Percentiles rank a stretch among this genome's conserved stretches.
Evolutionary conservation across 371 early-diverging fungal species (phyloP).

Genomic region (Nematocida homosporus): DNA sequence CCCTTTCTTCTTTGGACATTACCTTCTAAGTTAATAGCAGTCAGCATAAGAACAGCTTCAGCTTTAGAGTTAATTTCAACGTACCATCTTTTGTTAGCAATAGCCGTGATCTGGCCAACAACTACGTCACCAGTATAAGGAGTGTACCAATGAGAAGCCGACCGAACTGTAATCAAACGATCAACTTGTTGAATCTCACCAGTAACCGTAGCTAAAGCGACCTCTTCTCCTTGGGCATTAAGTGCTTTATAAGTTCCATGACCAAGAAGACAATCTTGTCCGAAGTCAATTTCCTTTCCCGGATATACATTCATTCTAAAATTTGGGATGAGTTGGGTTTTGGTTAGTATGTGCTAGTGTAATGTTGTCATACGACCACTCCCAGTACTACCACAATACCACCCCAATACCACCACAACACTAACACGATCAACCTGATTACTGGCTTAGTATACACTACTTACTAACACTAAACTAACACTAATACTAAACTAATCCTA

Average conservation of each 20-base stretch:
- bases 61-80: slow-evolving; percentile 82
- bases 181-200: slow-evolving; percentile 87
- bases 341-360: too few relatives aligned
- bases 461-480: too few relatives aligned
- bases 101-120: slow-evolving; percentile 86
- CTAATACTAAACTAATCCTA: too few relatives aligned
- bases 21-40: slow-evolving; percentile 88
- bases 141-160: slow-evolving; percentile 73
- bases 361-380: too few relatives aligned
- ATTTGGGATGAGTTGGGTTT: too few relatives aligned
- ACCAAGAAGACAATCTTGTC: slow-evolving; percentile 71
- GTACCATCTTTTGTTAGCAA: slow-evolving; percentile 84
- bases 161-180: slow-evolving; percentile 82
- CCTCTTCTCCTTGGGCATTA: slow-evolving; percentile 35
- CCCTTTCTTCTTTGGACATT: slow-evolving; percentile 90
- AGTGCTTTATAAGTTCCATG: slow-evolving; percentile 83
- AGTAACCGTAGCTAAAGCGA: slow-evolving; percentile 74
- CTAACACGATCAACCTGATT: too few relatives aligned
- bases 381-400: too few relatives aligned
- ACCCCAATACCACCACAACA: too few relatives aligned
- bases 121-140: slow-evolving; percentile 96
- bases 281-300: slow-evolving; percentile 60
- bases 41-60: slow-evolving; percentile 80
- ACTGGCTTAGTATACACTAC: too few relatives aligned
- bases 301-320: slow-evolving; percentile 41